Conservation (phyloP, 1,284 basidiomycete species). For the Hemileia vastatrix region DNA sequence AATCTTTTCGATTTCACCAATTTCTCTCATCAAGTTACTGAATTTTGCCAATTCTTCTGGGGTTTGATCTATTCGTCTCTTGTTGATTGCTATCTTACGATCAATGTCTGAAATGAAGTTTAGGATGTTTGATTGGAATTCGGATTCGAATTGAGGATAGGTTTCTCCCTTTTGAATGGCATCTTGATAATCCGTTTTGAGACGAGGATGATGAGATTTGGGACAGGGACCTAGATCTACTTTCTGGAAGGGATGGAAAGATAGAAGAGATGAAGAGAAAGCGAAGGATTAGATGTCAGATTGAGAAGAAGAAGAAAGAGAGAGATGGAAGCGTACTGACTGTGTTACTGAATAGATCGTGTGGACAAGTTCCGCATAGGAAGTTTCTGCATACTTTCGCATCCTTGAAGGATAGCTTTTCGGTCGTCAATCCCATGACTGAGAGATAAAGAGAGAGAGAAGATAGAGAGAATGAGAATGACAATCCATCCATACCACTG, state of each 20-base stretch:
- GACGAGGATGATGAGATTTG: no score
- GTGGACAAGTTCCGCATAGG: slow-evolving; percentile 41
- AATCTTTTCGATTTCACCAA: slow-evolving; percentile 39
- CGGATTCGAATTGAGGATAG: no score
- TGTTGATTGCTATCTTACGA: no score
- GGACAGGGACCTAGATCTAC: slow-evolving; percentile 42
- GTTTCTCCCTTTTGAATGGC: no score
- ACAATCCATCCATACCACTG: not conserved
- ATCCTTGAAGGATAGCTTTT: slow-evolving; percentile 41
- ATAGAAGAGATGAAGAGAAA: not conserved
- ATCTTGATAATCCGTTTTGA: no score
- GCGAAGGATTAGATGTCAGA: not conserved
- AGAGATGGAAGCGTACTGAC: slow-evolving; percentile 24
- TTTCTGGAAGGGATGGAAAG: slow-evolving; percentile 27
- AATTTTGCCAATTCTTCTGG: no score
- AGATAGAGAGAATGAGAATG: slow-evolving; percentile 2
- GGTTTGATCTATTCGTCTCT: no score
- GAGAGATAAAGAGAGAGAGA: not conserved
- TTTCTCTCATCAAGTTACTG: no score
- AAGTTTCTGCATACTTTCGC: slow-evolving; percentile 43
- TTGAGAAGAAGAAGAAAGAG: not conserved
- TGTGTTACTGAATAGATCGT: slow-evolving; percentile 44
- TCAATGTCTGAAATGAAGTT: no score
- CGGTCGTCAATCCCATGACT: slow-evolving; percentile 40
- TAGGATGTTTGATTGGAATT: no score